Evolutionary conservation across 768 basidiomycete genomes (phyloP), one percentile per base, ranked within the genome.

Genomic region (Pleurotus ostreatus): DNA sequence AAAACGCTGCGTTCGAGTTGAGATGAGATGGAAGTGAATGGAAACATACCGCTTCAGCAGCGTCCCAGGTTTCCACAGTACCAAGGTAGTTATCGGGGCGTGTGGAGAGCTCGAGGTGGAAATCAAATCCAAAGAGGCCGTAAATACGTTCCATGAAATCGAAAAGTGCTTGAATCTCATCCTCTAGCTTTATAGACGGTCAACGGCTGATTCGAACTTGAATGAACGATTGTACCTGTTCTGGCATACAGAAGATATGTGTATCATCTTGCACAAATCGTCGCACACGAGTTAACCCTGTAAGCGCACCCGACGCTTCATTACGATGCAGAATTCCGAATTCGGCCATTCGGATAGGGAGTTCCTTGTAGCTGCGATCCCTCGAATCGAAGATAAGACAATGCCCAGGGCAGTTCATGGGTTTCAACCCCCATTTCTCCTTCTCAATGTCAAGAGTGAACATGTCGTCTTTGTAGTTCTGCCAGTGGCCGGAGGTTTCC

Each of bases 351-450:
- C 97, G 86, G 61, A 99, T 86, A 6, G 97, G 97, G 12, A 98
- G 80, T 70, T 99, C 97, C 68, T 87, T 90, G 76, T 98, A 98
- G 59, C 85, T 88, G 60, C 97, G 85, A 70, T 97, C 95, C 57
- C 92, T 81, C 22, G 91, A 89, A 72, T 94, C 96, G 66, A 98
- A 99, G 63, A 99, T 92, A 49, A 98, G 71, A 70, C 92, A 94
- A 69, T 98, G 97, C 4, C 95, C 95, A 0, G 92, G 97, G 75
- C 97, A 98, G 72, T 99, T 99, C 97, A 99, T 99, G 16, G 97
- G 97, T 74, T 98, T 97, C 57, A 98, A 79, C 0, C 82, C 96
- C 84, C 93, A 99, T 66, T 83, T 83, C 74, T 98, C 94, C 75
- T 98, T 98, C 73, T 99, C 97, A 56, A 98, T 74, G 56, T 95